Base-by-base conservation (phyloP, 2,329 filamentous ascomycete species). In the Knufia petricola region DNA sequence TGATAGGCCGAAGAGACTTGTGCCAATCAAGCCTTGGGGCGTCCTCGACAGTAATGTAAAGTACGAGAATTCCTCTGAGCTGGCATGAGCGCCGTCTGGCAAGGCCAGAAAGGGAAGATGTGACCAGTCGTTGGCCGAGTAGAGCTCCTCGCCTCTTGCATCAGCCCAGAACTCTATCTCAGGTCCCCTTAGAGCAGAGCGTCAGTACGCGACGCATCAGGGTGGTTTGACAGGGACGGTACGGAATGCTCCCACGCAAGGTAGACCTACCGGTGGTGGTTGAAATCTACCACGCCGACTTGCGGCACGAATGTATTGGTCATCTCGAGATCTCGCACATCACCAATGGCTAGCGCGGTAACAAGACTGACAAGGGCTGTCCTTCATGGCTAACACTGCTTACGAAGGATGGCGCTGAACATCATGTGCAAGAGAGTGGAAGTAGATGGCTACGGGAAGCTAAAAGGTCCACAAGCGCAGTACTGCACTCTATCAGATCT, bases 61-160 rank as follows among this genome's bases (percentile, higher is more conserved):
- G 71, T 98, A 98, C 45, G 89, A 95, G 72, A 96, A 98, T 69
- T 96, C 92, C 69, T 98, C 92, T 50, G 84, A 84, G 70, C 75
- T 92, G 82, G 88, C 82, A 73, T 98, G 92, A 47, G 92, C 92
- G 46, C 92, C 92, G 64, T 98, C 92, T 50, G 87, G 92, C 61
- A 98, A 70, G 21, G 92, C 92, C 87, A 96, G 95, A 66, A 98
- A 98, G 0, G 92, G 89, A 53, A 98, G 74, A 58, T 95, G 68
- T 23, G 82, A 77, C 92, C 92, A 98, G 63, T 92, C 87, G 68
- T 94, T 90, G 51, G 89, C 84, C 39, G 69, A 73, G 2, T 85
- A 85, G 9, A 90, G 87, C 66, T 95, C 88, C 47, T 81, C 85
- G 58, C 89, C 81, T 17, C 82, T 70, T 28, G 70, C 79, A 53